phyloP scores from a whole-genome alignment of 768 basidiomycete genomes.

The Rhizopogon rudus region DNA sequence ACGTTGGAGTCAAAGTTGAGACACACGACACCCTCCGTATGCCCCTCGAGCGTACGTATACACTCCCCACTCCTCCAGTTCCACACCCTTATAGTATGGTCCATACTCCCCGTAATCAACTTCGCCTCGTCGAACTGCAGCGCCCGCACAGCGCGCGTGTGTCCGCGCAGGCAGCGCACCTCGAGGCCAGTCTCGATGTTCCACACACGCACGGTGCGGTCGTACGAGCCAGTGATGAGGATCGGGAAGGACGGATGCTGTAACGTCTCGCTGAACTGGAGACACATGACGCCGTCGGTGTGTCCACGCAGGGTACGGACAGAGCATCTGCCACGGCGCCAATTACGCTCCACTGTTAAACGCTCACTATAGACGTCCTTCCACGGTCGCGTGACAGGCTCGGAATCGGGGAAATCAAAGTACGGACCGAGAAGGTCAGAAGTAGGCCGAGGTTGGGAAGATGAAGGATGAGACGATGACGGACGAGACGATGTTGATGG shows the following conservation, averaged over 20 bases:
- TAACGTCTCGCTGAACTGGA: constrained; percentile 88
- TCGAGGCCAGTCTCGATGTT: constrained; percentile 89
- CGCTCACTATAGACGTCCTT: constrained; percentile 98
- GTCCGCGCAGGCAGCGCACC: constrained; percentile 80
- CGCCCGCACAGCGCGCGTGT: constrained; percentile 86
- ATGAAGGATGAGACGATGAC: constrained; percentile 11
- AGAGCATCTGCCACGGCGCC: constrained; percentile 88
- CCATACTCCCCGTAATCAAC: constrained; percentile 95
- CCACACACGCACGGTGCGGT: constrained; percentile 93
- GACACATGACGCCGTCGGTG: constrained; percentile 94
- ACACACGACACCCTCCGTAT: constrained; percentile 87
- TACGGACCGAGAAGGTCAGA: constrained; percentile 6
- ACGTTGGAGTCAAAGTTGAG: constrained; percentile 90
- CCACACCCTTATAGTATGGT: constrained; percentile 93
- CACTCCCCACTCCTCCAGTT: constrained; percentile 90
- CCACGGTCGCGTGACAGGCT: constrained; percentile 81
- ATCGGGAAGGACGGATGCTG: constrained; percentile 84
- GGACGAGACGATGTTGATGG: constrained; percentile 16
- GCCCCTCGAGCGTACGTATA: constrained; percentile 83
- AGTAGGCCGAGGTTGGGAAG: constrained; percentile 4
- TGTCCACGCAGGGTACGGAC: constrained; percentile 88
- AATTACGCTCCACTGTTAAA: constrained; percentile 94
- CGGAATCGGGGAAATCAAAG: constrained; percentile 23
- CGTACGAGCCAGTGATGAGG: constrained; percentile 97
- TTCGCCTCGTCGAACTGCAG: constrained; percentile 96